Conservation (phyloP, 805 yeast species). For the Candida tallmaniae region DNA sequence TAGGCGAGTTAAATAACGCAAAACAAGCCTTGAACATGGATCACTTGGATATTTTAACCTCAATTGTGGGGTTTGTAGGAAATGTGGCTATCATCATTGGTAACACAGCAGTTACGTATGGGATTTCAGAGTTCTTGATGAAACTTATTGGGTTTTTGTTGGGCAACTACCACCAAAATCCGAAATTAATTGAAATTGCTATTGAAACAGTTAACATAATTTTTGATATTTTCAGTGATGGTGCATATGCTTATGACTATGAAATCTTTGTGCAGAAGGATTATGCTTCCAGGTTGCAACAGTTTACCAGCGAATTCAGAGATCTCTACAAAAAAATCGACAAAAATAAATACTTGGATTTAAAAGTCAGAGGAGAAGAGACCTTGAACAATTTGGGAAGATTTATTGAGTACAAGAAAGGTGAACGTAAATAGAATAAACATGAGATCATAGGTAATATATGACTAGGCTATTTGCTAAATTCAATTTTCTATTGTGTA, state of each 20-base stretch:
- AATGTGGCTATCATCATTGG: conserved; percentile 44
- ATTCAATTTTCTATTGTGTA: too few relatives aligned
- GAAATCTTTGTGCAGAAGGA: conserved; percentile 58
- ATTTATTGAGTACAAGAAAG: conserved; percentile 69
- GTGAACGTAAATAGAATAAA: conserved; percentile 18
- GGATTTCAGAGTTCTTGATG: conserved; percentile 44
- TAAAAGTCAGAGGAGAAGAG: conserved; percentile 65
- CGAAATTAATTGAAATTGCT: conserved; percentile 35
- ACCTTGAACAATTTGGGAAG: conserved; percentile 62
- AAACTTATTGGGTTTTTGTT: conserved; percentile 14
- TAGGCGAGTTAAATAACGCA: background rate
- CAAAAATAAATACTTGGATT: conserved; percentile 47
- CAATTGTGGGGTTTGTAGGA: conserved; percentile 51
- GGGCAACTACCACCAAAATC: conserved; percentile 15
- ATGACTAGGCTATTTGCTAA: too few relatives aligned
- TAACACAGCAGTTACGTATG: conserved; percentile 39
- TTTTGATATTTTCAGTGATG: conserved; percentile 80
- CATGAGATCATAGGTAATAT: too few relatives aligned
- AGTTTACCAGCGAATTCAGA: conserved; percentile 14
- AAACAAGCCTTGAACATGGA: conserved; percentile 1
- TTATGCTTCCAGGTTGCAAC: conserved; percentile 34
- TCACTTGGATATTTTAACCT: conserved; percentile 35
- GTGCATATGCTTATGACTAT: conserved; percentile 58
- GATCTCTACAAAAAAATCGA: conserved; percentile 21
- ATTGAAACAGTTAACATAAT: conserved; percentile 61